phyloP scores from a whole-genome alignment of 805 yeast species.

The Wickerhamomyces bovis region DNA sequence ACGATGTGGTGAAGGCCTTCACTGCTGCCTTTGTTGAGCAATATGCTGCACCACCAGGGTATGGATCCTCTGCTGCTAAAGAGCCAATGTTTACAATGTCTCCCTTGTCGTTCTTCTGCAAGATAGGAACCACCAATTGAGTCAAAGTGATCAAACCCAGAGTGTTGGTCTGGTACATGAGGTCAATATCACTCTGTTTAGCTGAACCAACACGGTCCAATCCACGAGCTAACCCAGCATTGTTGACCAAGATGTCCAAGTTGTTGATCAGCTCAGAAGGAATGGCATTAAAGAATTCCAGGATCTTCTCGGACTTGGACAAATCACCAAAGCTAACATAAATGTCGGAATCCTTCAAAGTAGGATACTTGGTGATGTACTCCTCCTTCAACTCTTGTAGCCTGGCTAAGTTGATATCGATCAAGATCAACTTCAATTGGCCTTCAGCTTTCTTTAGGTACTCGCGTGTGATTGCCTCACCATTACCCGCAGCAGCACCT shows the following conservation, averaged over 20 bases:
- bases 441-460: slow-evolving; percentile 71
- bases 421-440: slow-evolving; percentile 56
- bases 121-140: slow-evolving; percentile 60
- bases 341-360: slow-evolving; percentile 29
- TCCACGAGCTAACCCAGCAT: slow-evolving; percentile 78
- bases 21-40: slow-evolving; percentile 71
- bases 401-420: slow-evolving; percentile 67
- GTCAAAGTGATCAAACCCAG: slow-evolving; percentile 78
- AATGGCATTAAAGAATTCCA: slow-evolving; percentile 38
- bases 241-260: slow-evolving; percentile 60
- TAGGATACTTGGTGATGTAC: slow-evolving; percentile 40
- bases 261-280: slow-evolving; percentile 52
- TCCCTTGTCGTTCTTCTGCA: slow-evolving; percentile 63
- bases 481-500: slow-evolving; percentile 95
- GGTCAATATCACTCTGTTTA: slow-evolving; percentile 50
- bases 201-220: slow-evolving; percentile 70
- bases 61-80: slow-evolving; percentile 71
- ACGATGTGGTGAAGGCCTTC: slow-evolving; percentile 60
- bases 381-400: slow-evolving; percentile 42
- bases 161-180: slow-evolving; percentile 82
- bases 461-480: slow-evolving; percentile 82
- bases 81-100: slow-evolving; percentile 70
- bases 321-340: slow-evolving; percentile 49
- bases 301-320: slow-evolving; percentile 43
- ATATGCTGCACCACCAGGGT: slow-evolving; percentile 57